phyloP scores from a whole-genome alignment of 1,284 basidiomycete species.

The Leccinum insolens region DNA sequence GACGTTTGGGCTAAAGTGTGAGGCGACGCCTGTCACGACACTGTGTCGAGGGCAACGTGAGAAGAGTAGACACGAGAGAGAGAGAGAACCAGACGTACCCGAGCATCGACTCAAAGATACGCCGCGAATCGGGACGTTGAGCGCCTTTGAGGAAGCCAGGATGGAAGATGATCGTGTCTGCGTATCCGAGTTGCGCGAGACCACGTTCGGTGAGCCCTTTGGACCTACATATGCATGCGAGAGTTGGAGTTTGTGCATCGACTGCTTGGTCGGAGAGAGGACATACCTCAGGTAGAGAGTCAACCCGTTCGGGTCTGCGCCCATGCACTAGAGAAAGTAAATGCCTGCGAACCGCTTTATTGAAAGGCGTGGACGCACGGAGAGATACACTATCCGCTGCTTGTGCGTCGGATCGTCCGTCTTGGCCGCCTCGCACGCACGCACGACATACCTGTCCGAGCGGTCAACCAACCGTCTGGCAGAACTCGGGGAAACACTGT shows the following conservation, averaged over 20 bases:
- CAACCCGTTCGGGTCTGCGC: conserved; percentile 49
- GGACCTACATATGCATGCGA: conserved; percentile 43
- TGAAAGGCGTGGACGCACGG: conserved; percentile 39
- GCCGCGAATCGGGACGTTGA: conserved; percentile 42
- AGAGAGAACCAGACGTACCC: conserved; percentile 38
- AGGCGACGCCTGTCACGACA: conserved; percentile 40
- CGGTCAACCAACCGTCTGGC: not conserved
- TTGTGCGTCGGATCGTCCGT: conserved; percentile 41
- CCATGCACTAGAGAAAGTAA: conserved; percentile 39
- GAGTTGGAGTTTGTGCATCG: not conserved
- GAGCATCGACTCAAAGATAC: conserved; percentile 41
- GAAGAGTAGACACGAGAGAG: not conserved
- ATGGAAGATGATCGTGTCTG: conserved; percentile 68
- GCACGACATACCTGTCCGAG: conserved; percentile 64
- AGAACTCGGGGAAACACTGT: not conserved
- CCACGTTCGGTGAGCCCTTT: conserved; percentile 77
- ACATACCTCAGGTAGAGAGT: conserved; percentile 55
- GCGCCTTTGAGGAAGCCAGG: conserved; percentile 56
- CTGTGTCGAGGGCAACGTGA: conserved; percentile 25
- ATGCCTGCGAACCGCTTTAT: not conserved
- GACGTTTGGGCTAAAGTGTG: conserved; percentile 40
- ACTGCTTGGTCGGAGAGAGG: not conserved
- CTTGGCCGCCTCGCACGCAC: conserved; percentile 67
- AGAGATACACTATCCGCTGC: conserved; percentile 72
- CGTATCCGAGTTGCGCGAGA: conserved; percentile 66